Conservation (phyloP, 116 monocot genomes). For the Papilionanthe hybrid region DNA sequence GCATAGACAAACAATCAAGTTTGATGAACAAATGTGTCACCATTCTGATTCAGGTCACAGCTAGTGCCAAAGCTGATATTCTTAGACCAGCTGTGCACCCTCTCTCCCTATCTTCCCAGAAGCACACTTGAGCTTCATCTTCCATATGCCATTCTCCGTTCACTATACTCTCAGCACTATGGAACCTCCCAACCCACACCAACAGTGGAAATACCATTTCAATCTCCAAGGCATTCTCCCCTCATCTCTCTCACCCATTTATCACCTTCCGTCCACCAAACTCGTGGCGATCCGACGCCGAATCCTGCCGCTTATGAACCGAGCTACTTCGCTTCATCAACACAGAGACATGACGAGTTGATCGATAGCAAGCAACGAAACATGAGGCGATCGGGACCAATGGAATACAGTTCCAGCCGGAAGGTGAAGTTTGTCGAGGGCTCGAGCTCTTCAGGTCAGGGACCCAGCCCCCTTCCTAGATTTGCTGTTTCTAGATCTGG, state of each 20-base stretch:
- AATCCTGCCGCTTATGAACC: constrained; percentile 28
- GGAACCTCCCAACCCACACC: constrained; percentile 28
- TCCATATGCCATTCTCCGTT: constrained; percentile 78
- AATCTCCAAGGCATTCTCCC: constrained; percentile 78
- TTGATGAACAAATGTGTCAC: too few relatives aligned
- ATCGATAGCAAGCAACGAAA: constrained; percentile 30
- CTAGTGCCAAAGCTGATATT: constrained; percentile 83
- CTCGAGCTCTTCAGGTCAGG: constrained; percentile 48
- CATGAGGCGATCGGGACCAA: constrained; percentile 56
- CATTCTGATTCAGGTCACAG: constrained; percentile 33
- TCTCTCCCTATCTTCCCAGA: constrained; percentile 83
- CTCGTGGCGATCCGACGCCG: constrained; percentile 40
- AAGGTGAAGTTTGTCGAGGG: constrained; percentile 77
- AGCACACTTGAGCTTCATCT: constrained; percentile 84
- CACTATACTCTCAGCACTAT: constrained; percentile 61
- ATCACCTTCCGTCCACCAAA: constrained; percentile 47
- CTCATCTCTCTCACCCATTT: constrained; percentile 59
- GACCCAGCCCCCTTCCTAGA: constrained; percentile 66
- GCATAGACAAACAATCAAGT: too few relatives aligned
- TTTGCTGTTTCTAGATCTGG: constrained; percentile 83
- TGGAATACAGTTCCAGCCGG: constrained; percentile 55
- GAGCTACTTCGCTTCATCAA: constrained; percentile 19
- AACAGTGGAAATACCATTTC: constrained; percentile 28
- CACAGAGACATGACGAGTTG: constrained; percentile 26
- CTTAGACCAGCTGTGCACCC: constrained; percentile 78